Conservation (phyloP, 176 grass and related monocot genomes). For the Hyparrhenia diplandra region DNA sequence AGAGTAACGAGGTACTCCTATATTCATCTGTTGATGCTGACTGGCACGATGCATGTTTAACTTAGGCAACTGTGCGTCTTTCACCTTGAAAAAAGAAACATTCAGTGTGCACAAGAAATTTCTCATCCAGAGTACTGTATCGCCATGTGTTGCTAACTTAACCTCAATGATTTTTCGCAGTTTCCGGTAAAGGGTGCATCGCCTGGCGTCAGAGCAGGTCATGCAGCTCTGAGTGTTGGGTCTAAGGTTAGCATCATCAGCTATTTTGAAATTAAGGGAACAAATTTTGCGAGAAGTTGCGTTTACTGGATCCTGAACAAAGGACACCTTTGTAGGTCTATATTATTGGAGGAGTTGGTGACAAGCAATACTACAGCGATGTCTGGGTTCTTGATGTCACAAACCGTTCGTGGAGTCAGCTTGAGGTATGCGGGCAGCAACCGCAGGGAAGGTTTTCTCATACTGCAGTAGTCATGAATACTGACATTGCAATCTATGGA, state of each 20-base stretch:
- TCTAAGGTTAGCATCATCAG: slow-evolving; percentile 54
- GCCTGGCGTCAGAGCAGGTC: slow-evolving; percentile 84
- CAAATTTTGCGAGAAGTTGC: not conserved
- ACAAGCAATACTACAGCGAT: slow-evolving; percentile 96
- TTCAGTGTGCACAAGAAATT: not conserved
- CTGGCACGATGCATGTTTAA: not conserved
- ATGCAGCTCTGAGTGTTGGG: slow-evolving; percentile 74
- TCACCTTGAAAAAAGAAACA: not conserved
- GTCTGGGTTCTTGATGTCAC: slow-evolving; percentile 86
- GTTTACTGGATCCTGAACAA: slow-evolving; percentile 1
- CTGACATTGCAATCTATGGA: slow-evolving; percentile 89
- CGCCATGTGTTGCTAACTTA: not conserved
- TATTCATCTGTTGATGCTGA: slow-evolving; percentile 11
- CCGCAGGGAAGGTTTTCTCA: slow-evolving; percentile 95
- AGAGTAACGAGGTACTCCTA: not conserved
- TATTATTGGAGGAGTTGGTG: slow-evolving; percentile 90
- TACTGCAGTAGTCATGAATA: slow-evolving; percentile 61
- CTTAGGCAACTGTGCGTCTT: not conserved
- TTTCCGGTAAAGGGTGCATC: slow-evolving; percentile 69
- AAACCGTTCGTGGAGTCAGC: slow-evolving; percentile 60
- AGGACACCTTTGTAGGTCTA: slow-evolving; percentile 47
- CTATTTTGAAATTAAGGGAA: not conserved
- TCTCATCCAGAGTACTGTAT: too few relatives aligned
- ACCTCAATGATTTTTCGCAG: slow-evolving; percentile 36
- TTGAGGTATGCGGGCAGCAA: slow-evolving; percentile 78